Evolutionary conservation across 345 rosid genomes (phyloP), one percentile per base, ranked within the genome.

Genomic region (Lumnitzera racemosa): DNA sequence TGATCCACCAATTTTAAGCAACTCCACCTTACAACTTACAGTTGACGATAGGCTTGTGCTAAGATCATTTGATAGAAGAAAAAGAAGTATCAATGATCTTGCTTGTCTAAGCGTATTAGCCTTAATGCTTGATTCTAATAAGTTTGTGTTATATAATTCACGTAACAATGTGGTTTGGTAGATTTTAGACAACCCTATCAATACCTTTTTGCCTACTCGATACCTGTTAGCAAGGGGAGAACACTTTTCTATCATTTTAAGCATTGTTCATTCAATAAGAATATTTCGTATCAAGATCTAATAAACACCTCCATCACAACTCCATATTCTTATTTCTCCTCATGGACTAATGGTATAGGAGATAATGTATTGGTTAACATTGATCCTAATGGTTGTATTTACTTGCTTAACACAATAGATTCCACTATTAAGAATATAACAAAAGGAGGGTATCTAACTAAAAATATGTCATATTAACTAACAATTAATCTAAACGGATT

Each of bases 91-190:
- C 15, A 46, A 56, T 20, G 0, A 49, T 14, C 47, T 23, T 1
- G 1, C 24, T 11, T 12, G 15, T 2, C 7, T 54, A 2, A 54
- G 61, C 54, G 25, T 17, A 48, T 62, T 53, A 11, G 80, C 76
- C 36, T 65, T 72, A 2, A 53, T 76, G 74, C 60, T 69, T 4
- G 73, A 76, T 62, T 58, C 71, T 4, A 69, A 76, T 41, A 72
- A 76, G 68, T 20, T 76, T 16, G 59, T 63, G 11, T 58, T 73
- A 36, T 58, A 52, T n/a, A 36, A 49, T 55, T 23, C 43, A 1
- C 47, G 15, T 0, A 54, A 36, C 13, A n/a, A 8, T 12, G 46
- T 54, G 3, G 5, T 69, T 24, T 74, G 82, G 82, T 57, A 74
- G 56, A 74, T 74, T 25, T 72, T 74, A 24, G n/a, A 51, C 13